Conservation (phyloP, 2,329 filamentous ascomycete genomes). For the Bisporella sp. region DNA sequence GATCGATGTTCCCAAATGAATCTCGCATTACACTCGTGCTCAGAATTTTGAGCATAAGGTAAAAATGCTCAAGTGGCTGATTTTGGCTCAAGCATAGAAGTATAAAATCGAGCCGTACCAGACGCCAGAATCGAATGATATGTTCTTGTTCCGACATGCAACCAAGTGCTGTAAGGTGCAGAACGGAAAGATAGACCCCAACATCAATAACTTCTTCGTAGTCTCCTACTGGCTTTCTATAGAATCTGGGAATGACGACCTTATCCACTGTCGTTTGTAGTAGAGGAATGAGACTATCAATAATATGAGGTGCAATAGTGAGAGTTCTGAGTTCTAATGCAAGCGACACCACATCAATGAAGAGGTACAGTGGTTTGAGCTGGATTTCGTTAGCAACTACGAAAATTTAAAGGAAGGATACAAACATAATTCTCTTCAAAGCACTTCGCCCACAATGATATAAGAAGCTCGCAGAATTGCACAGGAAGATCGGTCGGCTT, state of each 20-base stretch:
- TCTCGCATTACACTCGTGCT: conserved; percentile 55
- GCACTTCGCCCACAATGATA: conserved; percentile 63
- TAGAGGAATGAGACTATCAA: conserved; percentile 47
- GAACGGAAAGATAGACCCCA: conserved; percentile 53
- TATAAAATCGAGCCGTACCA: conserved; percentile 59
- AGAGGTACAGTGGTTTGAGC: conserved; percentile 56
- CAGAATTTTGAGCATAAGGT: conserved; percentile 58
- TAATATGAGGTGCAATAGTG: conserved; percentile 50
- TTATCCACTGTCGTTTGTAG: conserved; percentile 51
- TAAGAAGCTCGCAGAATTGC: conserved; percentile 56
- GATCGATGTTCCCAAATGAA: conserved; percentile 60
- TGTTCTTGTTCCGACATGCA: conserved; percentile 37
- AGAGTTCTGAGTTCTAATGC: conserved; percentile 55
- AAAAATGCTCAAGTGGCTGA: conserved; percentile 56
- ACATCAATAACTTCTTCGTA: conserved; percentile 53
- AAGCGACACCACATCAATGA: conserved; percentile 58
- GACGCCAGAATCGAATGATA: conserved; percentile 53
- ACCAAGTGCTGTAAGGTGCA: conserved; percentile 56
- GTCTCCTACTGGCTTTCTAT: conserved; percentile 38
- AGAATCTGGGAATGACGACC: conserved; percentile 37
- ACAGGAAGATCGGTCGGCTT: conserved; percentile 46
- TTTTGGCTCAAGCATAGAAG: conserved; percentile 60
- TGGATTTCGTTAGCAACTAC: conserved; percentile 25
- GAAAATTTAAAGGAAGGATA: not conserved
- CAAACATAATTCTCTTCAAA: conserved; percentile 47